These are phyloP conservation scores for Przewalskia tangutica DNA, from an alignment of 257 asterid genomes.

Conservation along the genomic window DNA sequence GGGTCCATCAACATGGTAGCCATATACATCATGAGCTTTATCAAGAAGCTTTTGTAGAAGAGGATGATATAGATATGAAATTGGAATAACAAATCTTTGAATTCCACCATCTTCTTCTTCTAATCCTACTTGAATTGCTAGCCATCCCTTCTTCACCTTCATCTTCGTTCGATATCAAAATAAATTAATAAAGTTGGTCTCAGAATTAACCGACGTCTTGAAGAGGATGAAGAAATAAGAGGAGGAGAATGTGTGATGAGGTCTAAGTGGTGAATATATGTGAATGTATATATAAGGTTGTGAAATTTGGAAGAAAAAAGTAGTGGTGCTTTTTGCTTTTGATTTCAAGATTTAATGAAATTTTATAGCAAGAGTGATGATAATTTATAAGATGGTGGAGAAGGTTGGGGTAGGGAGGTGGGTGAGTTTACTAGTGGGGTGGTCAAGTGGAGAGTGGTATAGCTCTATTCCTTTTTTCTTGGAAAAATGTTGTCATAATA, in stretches of 20 bases:
- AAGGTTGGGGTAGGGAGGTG: not conserved
- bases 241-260: not conserved
- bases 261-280: not conserved
- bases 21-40: constrained; percentile 32
- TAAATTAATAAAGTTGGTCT: not conserved
- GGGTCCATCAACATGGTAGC: constrained; percentile 30
- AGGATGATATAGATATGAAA: constrained; percentile 33
- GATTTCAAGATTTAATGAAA: not conserved
- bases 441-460: not conserved
- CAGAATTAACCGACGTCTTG: not conserved
- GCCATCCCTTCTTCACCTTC: constrained; percentile 20
- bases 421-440: not conserved
- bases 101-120: constrained; percentile 18
- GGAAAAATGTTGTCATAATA: not conserved
- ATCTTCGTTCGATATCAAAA: not conserved
- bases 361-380: not conserved
- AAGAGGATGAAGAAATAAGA: not conserved
- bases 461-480: not conserved
- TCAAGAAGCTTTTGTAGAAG: constrained; percentile 26
- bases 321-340: not conserved
- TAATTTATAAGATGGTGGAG: not conserved
- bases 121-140: constrained; percentile 31
- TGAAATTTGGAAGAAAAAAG: not conserved
- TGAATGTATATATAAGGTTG: not conserved
- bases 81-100: constrained; percentile 27